Evolutionary conservation across 2,329 filamentous ascomycete genomes (phyloP).

Genomic region (Colletotrichum musicola): DNA sequence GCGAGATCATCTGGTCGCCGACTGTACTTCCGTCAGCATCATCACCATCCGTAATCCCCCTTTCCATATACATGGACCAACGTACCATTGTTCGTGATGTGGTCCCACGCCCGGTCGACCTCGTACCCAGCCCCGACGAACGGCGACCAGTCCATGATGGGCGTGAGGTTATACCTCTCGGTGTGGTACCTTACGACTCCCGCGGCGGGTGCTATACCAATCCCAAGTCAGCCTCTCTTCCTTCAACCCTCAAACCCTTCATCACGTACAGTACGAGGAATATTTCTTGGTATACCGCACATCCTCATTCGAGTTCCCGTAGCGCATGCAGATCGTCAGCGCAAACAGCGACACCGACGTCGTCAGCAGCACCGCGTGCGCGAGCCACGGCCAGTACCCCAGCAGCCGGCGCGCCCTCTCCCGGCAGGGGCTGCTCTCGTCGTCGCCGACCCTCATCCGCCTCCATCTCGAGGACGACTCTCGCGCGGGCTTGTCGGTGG

Average conservation of each 20-base stretch:
- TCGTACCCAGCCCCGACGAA: conserved; percentile 68
- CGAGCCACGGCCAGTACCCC: conserved; percentile 55
- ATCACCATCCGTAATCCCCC: no score
- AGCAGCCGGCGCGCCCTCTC: conserved; percentile 41
- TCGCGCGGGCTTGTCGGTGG: conserved; percentile 4
- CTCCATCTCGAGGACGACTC: conserved; percentile 26
- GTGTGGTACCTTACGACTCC: conserved; percentile 62
- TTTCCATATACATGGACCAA: no score
- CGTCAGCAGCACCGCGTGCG: conserved; percentile 54
- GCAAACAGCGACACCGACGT: conserved; percentile 55
- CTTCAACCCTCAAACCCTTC: background rate
- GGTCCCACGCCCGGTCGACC: conserved; percentile 70
- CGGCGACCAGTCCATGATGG: conserved; percentile 57
- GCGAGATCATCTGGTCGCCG: conserved; percentile 71
- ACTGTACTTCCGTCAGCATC: conserved; percentile 52
- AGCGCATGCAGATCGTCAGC: conserved; percentile 53
- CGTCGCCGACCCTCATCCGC: conserved; percentile 42
- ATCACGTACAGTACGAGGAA: conserved; percentile 58
- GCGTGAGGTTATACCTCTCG: conserved; percentile 62
- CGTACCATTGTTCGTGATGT: conserved; percentile 60
- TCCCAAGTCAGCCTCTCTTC: conserved; percentile 30
- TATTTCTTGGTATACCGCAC: conserved; percentile 52
- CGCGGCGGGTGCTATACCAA: conserved; percentile 58
- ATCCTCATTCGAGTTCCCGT: conserved; percentile 49
- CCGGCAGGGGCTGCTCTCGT: conserved; percentile 42